Percentiles rank a stretch among this genome's conserved stretches.
These are phyloP conservation scores for Cicer bijugum DNA, from an alignment of 306 rosid species.

Conservation along the genomic window DNA sequence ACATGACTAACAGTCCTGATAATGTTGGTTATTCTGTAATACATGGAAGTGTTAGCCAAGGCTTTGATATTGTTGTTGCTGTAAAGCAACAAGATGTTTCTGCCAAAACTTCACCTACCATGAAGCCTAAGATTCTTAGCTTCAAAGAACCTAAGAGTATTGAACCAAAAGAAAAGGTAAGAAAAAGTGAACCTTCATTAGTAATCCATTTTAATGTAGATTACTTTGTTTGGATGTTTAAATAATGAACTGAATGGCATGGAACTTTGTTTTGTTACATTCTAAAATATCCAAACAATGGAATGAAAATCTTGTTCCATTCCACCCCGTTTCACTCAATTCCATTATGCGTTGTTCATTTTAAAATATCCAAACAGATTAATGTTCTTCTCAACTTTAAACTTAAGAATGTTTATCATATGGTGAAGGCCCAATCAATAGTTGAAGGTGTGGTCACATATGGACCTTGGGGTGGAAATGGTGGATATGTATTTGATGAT, in stretches of 20 bases:
- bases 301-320: too few relatives aligned
- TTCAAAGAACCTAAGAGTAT: constrained; percentile 46
- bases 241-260: too few relatives aligned
- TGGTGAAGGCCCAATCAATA: constrained; percentile 50
- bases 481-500: constrained; percentile 75
- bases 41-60: constrained; percentile 71
- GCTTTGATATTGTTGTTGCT: constrained; percentile 77
- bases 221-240: too few relatives aligned
- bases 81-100: constrained; percentile 70
- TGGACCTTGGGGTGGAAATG: constrained; percentile 90
- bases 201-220: background rate
- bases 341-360: too few relatives aligned
- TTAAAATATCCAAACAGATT: background rate
- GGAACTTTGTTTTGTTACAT: too few relatives aligned
- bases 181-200: background rate
- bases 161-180: constrained; percentile 57
- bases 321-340: too few relatives aligned
- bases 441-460: constrained; percentile 65
- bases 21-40: constrained; percentile 65
- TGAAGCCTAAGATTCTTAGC: constrained; percentile 39
- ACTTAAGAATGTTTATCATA: constrained; percentile 18
- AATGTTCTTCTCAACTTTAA: constrained; percentile 17
- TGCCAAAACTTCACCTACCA: constrained; percentile 46
- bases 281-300: too few relatives aligned
- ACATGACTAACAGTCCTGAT: constrained; percentile 46